Evolutionary conservation across 192 early-diverging fungal species (phyloP).

Genomic region (Ramicandelaber brevisporus): DNA sequence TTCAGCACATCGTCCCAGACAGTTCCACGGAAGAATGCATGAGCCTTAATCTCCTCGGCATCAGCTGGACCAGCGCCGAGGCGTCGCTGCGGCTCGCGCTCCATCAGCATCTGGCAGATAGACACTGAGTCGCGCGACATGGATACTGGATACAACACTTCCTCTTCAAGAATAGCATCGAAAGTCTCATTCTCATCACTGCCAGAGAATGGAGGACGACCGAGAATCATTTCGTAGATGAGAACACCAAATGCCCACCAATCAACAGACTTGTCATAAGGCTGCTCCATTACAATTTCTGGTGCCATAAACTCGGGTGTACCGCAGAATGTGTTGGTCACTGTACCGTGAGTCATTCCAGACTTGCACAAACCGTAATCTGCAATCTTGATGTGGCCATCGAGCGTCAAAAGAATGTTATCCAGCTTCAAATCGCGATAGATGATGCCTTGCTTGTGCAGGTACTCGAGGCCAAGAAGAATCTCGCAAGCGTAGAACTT

Average conservation of each 20-base stretch:
- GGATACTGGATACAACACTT: constrained; percentile 80
- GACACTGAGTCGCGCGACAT: constrained; percentile 84
- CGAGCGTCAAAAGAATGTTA: constrained; percentile 72
- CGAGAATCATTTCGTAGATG: constrained; percentile 77
- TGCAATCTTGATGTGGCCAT: constrained; percentile 94
- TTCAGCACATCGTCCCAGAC: constrained; percentile 93
- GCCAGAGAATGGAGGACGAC: constrained; percentile 79
- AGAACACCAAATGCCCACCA: constrained; percentile 94
- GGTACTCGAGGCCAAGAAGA: constrained; percentile 80
- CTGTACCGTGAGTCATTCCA: constrained; percentile 67
- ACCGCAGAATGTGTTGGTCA: constrained; percentile 89
- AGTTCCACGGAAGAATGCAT: constrained; percentile 82
- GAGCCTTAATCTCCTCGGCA: constrained; percentile 78
- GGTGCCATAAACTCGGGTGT: constrained; percentile 99
- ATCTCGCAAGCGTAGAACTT: constrained; percentile 96
- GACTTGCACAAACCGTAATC: constrained; percentile 98
- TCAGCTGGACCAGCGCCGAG: constrained; percentile 62
- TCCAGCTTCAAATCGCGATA: constrained; percentile 96
- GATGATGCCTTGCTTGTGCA: constrained; percentile 80
- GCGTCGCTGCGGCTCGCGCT: constrained; percentile 62
- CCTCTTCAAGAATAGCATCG: constrained; percentile 87
- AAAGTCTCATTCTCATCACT: constrained; percentile 97
- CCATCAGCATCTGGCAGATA: constrained; percentile 72
- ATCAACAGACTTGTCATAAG: constrained; percentile 88
- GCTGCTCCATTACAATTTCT: constrained; percentile 86